These are phyloP conservation scores for Vaccinium corymbosum DNA, from an alignment of 148 eudicot species.

Conservation along the genomic window DNA sequence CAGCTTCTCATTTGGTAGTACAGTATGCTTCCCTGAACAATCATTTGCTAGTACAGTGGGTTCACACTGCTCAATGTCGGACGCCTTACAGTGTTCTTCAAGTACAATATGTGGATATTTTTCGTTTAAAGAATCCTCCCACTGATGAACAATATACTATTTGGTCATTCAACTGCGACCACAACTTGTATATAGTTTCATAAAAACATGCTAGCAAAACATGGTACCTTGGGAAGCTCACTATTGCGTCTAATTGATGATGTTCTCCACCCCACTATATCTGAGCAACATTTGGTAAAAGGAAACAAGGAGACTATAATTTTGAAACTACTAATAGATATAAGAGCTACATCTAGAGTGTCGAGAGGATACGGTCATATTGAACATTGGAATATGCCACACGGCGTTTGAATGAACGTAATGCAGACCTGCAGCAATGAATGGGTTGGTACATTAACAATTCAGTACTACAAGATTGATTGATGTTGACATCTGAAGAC, in stretches of 20 bases:
- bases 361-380: constrained; percentile 85
- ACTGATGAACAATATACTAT: constrained; percentile 34
- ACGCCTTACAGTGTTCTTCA: constrained; percentile 54
- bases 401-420: constrained; percentile 71
- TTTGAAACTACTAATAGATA: background rate
- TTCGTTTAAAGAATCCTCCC: constrained; percentile 45
- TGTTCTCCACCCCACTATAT: constrained; percentile 98
- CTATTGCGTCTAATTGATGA: constrained; percentile 75
- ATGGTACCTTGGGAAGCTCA: constrained; percentile 86
- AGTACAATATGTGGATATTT: constrained; percentile 56
- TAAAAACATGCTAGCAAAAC: constrained; percentile 12
- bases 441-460: constrained; percentile 8
- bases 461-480: background rate
- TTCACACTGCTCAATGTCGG: constrained; percentile 28
- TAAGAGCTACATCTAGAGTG: background rate
- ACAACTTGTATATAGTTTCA: constrained; percentile 3
- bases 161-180: constrained; percentile 21
- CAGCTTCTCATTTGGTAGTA: constrained; percentile 28
- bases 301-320: constrained; percentile 26
- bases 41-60: constrained; percentile 22
- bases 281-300: constrained; percentile 40
- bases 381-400: constrained; percentile 90
- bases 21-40: constrained; percentile 11
- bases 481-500: background rate
- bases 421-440: constrained; percentile 67